These are phyloP conservation scores for Ceratocystis eucalypticola DNA, from an alignment of 2,329 filamentous ascomycete species.

Conservation along the genomic window DNA sequence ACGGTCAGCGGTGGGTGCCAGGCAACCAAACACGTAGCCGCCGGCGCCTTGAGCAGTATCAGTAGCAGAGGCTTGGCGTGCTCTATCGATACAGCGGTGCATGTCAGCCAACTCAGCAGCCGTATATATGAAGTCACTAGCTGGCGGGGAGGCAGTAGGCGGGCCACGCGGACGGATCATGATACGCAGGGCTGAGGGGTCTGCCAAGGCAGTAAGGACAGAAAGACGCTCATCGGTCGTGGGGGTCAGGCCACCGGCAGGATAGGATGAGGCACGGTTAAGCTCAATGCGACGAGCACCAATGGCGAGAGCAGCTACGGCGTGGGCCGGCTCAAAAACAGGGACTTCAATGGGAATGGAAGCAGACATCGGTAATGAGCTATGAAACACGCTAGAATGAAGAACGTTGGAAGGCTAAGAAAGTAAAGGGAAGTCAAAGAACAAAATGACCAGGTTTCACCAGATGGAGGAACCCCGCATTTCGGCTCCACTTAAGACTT, in stretches of 20 bases:
- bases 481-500: constrained; percentile 9
- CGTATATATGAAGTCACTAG: constrained; percentile 17
- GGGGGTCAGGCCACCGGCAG: constrained; percentile 39
- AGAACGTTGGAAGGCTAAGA: background rate
- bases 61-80: too few relatives aligned
- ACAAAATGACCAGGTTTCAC: background rate
- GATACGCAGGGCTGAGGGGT: constrained; percentile 29
- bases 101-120: constrained; percentile 31
- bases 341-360: constrained; percentile 36
- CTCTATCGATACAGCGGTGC: constrained; percentile 23
- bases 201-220: constrained; percentile 13
- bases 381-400: background rate
- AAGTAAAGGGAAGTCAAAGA: background rate
- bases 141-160: background rate
- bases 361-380: constrained; percentile 19
- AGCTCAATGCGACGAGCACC: constrained; percentile 41
- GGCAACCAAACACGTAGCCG: constrained; percentile 15
- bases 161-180: constrained; percentile 42
- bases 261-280: constrained; percentile 39
- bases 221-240: constrained; percentile 28
- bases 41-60: too few relatives aligned
- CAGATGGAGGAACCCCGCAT: background rate
- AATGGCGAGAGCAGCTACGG: constrained; percentile 28
- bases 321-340: constrained; percentile 36
- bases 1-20: background rate